Conservation (phyloP, 805 yeast genomes). For the Metschnikowia colocasiae region DNA sequence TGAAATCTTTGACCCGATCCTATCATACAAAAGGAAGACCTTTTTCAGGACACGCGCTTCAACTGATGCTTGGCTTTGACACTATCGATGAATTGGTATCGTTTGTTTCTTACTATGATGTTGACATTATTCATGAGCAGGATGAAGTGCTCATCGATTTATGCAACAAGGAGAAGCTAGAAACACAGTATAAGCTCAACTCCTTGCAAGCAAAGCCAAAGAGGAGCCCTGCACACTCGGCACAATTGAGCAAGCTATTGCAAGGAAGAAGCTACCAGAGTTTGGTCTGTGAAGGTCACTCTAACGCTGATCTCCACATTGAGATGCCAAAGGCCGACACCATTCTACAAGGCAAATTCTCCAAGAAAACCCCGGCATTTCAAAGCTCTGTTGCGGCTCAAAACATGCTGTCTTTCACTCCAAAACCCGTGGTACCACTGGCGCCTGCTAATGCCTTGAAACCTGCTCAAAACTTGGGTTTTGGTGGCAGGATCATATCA, state of each 20-base stretch:
- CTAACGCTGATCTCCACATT: conserved; percentile 26
- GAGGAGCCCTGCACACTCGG: conserved; percentile 33
- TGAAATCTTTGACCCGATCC: conserved; percentile 61
- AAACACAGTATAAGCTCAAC: conserved; percentile 35
- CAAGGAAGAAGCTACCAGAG: conserved; percentile 20
- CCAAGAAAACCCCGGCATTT: neutral
- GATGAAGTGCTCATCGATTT: conserved; percentile 35
- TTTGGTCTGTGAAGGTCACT: conserved; percentile 34
- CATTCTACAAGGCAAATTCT: neutral
- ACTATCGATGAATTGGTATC: conserved; percentile 45
- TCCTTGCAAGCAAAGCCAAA: conserved; percentile 39
- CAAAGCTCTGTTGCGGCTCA: neutral
- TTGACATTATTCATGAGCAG: conserved; percentile 38
- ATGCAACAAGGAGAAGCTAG: conserved; percentile 41
- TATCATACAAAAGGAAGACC: conserved; percentile 71
- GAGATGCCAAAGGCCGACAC: neutral
- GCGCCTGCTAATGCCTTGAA: neutral
- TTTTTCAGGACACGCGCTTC: conserved; percentile 47
- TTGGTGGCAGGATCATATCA: neutral
- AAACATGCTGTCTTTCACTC: neutral
- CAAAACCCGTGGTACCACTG: neutral
- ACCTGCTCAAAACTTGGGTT: neutral
- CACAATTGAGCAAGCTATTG: conserved; percentile 28
- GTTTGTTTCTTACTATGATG: conserved; percentile 63
- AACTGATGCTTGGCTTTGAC: conserved; percentile 63